Conservation (phyloP, 306 rosid species). For the Elaeagnus macrophylla region DNA sequence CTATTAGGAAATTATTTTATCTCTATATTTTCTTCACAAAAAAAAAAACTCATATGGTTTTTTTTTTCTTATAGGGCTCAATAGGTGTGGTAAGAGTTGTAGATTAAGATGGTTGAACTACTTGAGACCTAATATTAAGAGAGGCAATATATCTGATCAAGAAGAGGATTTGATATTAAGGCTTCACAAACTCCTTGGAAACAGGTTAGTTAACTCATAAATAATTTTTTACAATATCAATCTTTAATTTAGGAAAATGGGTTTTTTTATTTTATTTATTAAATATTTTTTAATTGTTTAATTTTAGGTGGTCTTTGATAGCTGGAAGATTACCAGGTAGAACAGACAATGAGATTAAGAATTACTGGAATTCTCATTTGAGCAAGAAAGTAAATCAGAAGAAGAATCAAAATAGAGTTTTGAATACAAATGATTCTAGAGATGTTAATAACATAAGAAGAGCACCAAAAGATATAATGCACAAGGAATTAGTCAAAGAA, state of each 20-base stretch:
- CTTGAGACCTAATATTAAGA: constrained; percentile 48
- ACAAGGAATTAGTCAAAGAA: not conserved
- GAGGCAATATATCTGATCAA: constrained; percentile 50
- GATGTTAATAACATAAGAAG: not conserved
- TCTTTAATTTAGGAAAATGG: too few relatives aligned
- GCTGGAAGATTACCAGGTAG: constrained; percentile 64
- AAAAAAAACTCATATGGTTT: too few relatives aligned
- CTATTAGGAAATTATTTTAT: too few relatives aligned
- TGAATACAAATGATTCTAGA: constrained; percentile 5
- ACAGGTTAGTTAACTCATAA: constrained; percentile 17
- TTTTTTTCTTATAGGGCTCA: constrained; percentile 21
- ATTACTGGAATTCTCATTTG: constrained; percentile 70
- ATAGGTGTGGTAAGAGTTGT: constrained; percentile 44
- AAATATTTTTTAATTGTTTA: too few relatives aligned
- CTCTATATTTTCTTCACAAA: too few relatives aligned
- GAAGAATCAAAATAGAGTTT: constrained; percentile 12
- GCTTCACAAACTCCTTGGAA: constrained; percentile 47
- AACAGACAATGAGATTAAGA: constrained; percentile 68
- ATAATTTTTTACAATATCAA: too few relatives aligned
- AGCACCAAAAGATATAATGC: not conserved
- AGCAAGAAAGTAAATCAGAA: constrained; percentile 39
- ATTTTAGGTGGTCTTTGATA: constrained; percentile 56
- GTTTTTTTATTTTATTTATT: too few relatives aligned
- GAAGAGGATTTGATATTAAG: constrained; percentile 49
- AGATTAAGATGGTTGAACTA: constrained; percentile 48